A percentile compares a stretch with the other conserved stretches of the same genome.
Evolutionary conservation across 140 eudicot genomes (phyloP).

Genomic region (Anethum foeniculum): DNA sequence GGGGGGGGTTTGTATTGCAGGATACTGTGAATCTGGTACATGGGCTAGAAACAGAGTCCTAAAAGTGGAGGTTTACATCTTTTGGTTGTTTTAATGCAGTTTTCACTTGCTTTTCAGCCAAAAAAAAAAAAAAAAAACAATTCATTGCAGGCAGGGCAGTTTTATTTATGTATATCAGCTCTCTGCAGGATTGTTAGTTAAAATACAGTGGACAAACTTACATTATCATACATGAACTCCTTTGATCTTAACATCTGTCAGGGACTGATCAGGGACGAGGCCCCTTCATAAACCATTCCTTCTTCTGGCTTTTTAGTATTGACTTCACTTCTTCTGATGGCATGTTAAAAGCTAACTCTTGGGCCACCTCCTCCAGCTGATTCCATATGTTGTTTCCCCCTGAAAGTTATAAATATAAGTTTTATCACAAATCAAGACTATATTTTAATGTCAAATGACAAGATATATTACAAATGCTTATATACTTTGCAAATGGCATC

Average conservation of each 20-base stretch:
- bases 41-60: background rate
- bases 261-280: background rate
- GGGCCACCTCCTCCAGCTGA: conserved; percentile 51
- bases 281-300: conserved; percentile 35
- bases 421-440: background rate
- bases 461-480: background rate
- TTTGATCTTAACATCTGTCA: background rate
- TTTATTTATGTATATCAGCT: background rate
- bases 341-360: conserved; percentile 45
- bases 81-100: background rate
- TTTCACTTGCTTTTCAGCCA: background rate
- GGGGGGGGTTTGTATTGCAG: no score
- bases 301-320: conserved; percentile 37
- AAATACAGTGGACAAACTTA: background rate
- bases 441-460: background rate
- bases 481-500: background rate
- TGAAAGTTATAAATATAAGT: background rate
- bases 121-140: no score
- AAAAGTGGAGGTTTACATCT: background rate
- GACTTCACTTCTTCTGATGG: conserved; percentile 40
- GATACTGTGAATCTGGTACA: no score
- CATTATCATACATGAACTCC: background rate
- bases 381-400: conserved; percentile 30
- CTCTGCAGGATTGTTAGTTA: background rate
- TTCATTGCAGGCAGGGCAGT: background rate